Conservation (phyloP, 2,329 filamentous ascomycete species). For the Cladosporium sp. region DNA sequence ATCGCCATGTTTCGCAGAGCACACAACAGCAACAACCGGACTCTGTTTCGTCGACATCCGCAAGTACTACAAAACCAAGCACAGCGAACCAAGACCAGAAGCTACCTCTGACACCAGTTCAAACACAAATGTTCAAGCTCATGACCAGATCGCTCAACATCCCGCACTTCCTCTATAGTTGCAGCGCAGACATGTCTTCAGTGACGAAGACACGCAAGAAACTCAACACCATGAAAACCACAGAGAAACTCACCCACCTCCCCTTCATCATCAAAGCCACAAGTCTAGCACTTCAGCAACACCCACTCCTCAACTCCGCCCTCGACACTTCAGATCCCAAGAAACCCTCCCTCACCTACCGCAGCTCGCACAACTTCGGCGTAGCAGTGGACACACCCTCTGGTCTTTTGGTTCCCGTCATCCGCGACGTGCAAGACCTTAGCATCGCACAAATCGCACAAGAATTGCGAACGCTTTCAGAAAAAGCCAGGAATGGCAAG, state of each 20-base stretch:
- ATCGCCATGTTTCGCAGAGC: constrained; percentile 37
- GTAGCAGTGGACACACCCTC: constrained; percentile 90
- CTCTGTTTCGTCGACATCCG: background rate
- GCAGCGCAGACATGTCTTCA: constrained; percentile 77
- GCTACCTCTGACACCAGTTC: constrained; percentile 69
- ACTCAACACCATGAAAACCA: constrained; percentile 58
- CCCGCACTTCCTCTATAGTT: constrained; percentile 92
- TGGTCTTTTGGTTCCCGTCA: constrained; percentile 85
- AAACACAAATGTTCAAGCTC: constrained; percentile 92
- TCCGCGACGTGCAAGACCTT: constrained; percentile 73
- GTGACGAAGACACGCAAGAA: constrained; percentile 68
- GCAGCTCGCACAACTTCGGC: constrained; percentile 87
- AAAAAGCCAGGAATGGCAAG: constrained; percentile 68
- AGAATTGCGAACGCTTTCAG: constrained; percentile 70
- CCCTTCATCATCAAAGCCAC: constrained; percentile 96
- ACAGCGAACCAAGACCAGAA: constrained; percentile 54
- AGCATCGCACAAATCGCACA: constrained; percentile 74
- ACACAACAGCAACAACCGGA: constrained; percentile 35
- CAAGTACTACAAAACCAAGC: constrained; percentile 22
- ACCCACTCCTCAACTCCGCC: constrained; percentile 82
- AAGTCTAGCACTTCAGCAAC: constrained; percentile 74
- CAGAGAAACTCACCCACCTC: constrained; percentile 75
- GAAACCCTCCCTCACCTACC: constrained; percentile 73
- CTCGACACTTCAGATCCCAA: constrained; percentile 61
- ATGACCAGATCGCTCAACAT: constrained; percentile 92